Conservation (phyloP, 163 green algal genomes). For the Picocystis sp. region DNA sequence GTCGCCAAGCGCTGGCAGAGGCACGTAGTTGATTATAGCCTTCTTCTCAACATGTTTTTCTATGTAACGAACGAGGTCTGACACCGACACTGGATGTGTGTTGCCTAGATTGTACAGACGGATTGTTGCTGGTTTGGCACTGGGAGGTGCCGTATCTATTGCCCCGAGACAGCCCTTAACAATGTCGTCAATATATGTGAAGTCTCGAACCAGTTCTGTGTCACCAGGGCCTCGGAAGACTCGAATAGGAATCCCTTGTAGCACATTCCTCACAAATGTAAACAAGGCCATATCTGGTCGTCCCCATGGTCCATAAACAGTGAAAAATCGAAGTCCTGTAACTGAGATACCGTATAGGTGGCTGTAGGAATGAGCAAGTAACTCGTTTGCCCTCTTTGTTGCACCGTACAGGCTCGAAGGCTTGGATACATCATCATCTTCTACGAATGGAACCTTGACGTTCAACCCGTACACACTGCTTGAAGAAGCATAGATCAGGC, state of each 20-base stretch:
- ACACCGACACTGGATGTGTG: conserved; percentile 52
- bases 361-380: conserved; percentile 54
- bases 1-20: conserved; percentile 44
- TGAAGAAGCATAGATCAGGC: conserved; percentile 51
- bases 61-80: conserved; percentile 41
- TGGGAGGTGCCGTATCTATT: conserved; percentile 20
- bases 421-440: conserved; percentile 37
- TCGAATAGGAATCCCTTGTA: conserved; percentile 11
- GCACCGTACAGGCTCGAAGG: conserved; percentile 57
- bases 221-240: conserved; percentile 12
- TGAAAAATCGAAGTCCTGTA: conserved; percentile 75
- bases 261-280: conserved; percentile 45
- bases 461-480: conserved; percentile 59
- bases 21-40: conserved; percentile 37
- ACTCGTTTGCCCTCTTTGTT: conserved; percentile 50
- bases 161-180: conserved; percentile 25
- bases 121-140: conserved; percentile 16
- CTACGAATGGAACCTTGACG: conserved; percentile 44
- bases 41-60: conserved; percentile 35
- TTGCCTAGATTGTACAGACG: conserved; percentile 62
- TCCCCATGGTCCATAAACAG: conserved; percentile 69
- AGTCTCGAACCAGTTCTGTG: conserved; percentile 43
- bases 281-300: conserved; percentile 71
- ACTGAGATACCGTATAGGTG: conserved; percentile 46
- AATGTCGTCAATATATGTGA: conserved; percentile 72